phyloP scores from a whole-genome alignment of 2,329 filamentous ascomycete genomes.

The Penicillium sp. region DNA sequence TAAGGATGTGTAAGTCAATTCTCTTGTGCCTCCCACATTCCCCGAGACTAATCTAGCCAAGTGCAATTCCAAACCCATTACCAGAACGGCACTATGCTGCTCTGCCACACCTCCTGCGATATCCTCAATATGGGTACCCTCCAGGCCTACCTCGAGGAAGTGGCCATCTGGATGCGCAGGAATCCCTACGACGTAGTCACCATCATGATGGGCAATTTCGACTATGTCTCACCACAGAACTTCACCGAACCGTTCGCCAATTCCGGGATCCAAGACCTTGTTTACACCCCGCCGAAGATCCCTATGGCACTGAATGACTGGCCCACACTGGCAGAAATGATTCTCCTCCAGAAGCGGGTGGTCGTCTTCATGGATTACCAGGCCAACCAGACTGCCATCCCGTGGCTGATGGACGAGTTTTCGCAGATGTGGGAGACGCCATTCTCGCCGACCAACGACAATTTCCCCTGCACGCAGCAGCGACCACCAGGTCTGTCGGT shows the following conservation, averaged over 20 bases:
- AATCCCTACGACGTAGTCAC: constrained; percentile 87
- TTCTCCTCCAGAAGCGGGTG: constrained; percentile 63
- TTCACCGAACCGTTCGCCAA: constrained; percentile 66
- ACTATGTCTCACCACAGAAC: constrained; percentile 60
- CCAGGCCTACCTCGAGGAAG: constrained; percentile 63
- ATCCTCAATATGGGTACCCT: constrained; percentile 76
- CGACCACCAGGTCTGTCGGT: constrained; percentile 63
- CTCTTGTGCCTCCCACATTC: no score
- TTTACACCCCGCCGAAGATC: constrained; percentile 65
- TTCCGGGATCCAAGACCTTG: constrained; percentile 66
- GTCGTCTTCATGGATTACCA: constrained; percentile 81
- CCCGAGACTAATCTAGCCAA: constrained; percentile 21
- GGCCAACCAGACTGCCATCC: constrained; percentile 69
- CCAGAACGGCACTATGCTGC: constrained; percentile 58
- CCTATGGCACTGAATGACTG: constrained; percentile 71
- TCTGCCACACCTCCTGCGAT: constrained; percentile 81
- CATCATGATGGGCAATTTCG: constrained; percentile 77
- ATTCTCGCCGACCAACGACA: constrained; percentile 64
- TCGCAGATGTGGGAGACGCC: constrained; percentile 85
- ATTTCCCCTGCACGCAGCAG: constrained; percentile 73
- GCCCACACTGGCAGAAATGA: constrained; percentile 76
- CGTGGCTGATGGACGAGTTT: constrained; percentile 85
- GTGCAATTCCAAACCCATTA: constrained; percentile 58
- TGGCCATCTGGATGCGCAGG: constrained; percentile 65
- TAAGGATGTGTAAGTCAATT: constrained; percentile 48